Percentiles rank a stretch among this genome's conserved stretches.
Conservation (phyloP, 257 asterid genomes). For the Solanum lycopersicoides region DNA sequence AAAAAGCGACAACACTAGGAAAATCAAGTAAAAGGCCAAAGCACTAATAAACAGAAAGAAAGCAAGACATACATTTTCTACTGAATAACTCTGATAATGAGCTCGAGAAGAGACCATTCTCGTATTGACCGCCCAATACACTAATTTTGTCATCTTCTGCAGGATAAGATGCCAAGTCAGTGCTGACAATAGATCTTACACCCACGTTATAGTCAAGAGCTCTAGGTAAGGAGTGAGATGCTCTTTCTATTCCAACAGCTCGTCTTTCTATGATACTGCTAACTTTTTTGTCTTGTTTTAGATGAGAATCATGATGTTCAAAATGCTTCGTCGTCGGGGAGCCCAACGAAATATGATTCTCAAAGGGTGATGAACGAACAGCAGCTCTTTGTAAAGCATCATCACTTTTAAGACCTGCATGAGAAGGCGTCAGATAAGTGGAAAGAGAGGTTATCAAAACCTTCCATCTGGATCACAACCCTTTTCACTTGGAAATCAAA, state of each 20-base stretch:
- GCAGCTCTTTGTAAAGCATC: conserved; percentile 34
- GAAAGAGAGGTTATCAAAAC: neutral
- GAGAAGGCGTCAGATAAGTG: neutral
- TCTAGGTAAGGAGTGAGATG: conserved; percentile 63
- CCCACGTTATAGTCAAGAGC: conserved; percentile 52
- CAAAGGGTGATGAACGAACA: conserved; percentile 47
- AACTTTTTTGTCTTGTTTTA: conserved; percentile 46
- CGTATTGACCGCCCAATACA: conserved; percentile 56
- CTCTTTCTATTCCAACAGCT: conserved; percentile 44
- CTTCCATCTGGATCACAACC: neutral
- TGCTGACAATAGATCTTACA: conserved; percentile 32
- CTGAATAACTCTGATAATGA: conserved; percentile 80
- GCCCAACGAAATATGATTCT: conserved; percentile 43
- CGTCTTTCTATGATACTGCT: conserved; percentile 39
- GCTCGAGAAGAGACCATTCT: conserved; percentile 90
- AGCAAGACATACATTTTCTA: conserved; percentile 52
- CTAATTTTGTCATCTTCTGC: conserved; percentile 54
- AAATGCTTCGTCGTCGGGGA: conserved; percentile 41
- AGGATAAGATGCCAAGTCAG: conserved; percentile 40
- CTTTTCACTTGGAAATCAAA: neutral
- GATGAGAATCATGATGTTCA: conserved; percentile 46
- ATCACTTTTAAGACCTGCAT: conserved; percentile 52
- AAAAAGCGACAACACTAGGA: neutral
- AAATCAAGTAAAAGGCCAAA: neutral
- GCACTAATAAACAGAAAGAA: neutral